These are phyloP conservation scores for Huntiella savannae DNA, from an alignment of 2,329 filamentous ascomycete species.

Conservation along the genomic window DNA sequence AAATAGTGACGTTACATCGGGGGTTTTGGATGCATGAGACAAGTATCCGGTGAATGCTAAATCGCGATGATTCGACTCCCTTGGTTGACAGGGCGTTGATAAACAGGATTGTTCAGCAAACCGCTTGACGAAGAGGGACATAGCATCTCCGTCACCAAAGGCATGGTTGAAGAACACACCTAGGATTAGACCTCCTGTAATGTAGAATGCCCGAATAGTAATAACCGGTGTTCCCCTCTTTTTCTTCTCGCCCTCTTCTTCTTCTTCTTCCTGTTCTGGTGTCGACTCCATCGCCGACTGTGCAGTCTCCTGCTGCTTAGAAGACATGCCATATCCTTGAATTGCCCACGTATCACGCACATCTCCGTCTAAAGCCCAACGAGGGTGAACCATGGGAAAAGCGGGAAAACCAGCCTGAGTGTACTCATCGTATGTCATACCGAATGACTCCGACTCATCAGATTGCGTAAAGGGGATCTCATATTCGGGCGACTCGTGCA, in stretches of 20 bases:
- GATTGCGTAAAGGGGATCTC: conserved; percentile 14
- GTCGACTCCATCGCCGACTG: too few species aligned
- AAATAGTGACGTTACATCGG: conserved; percentile 12
- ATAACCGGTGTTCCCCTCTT: conserved; percentile 18
- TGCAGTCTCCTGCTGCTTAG: too few species aligned
- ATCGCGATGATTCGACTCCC: conserved; percentile 4
- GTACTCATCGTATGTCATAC: conserved; percentile 16
- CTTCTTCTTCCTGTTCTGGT: neutral
- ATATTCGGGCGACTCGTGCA: conserved; percentile 12
- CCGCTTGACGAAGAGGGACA: conserved; percentile 21
- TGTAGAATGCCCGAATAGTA: conserved; percentile 21
- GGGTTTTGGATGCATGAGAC: too few species aligned
- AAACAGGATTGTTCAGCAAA: conserved; percentile 17
- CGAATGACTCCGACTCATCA: conserved; percentile 13
- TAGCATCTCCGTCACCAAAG: conserved; percentile 23
- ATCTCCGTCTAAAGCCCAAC: conserved; percentile 13
- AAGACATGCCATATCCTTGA: too few species aligned
- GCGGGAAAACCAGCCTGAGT: conserved; percentile 16
- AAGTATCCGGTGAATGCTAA: conserved; percentile 15
- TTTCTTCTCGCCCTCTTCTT: neutral
- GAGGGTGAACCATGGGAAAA: conserved; percentile 16
- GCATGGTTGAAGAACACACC: conserved; percentile 24
- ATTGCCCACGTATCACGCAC: neutral
- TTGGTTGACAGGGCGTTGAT: conserved; percentile 7
- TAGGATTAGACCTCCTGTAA: conserved; percentile 23